These are phyloP conservation scores for Nannochloropsis salina DNA, from an alignment of 108 stramenopile genomes.

Conservation along the genomic window DNA sequence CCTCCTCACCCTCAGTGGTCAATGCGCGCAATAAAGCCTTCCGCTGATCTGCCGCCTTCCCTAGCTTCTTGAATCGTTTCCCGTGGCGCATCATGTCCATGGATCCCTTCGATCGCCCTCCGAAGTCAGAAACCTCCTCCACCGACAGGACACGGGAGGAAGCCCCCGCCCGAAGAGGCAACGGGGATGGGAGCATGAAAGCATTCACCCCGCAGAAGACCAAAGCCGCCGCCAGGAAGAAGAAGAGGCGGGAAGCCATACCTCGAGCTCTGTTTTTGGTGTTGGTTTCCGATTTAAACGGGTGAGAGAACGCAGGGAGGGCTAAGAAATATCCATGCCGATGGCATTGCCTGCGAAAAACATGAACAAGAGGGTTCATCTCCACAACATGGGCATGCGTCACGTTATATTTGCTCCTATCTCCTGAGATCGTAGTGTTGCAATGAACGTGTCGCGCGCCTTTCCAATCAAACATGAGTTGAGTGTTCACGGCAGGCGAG, in stretches of 20 bases:
- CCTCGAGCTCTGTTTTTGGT: background rate
- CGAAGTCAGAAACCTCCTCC: background rate
- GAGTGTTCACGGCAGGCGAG: too few species aligned
- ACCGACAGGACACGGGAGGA: background rate
- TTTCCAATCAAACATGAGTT: too few species aligned
- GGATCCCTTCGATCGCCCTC: background rate
- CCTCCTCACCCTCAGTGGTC: conserved; percentile 69
- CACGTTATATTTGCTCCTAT: too few species aligned
- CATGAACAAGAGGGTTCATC: too few species aligned
- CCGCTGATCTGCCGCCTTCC: conserved; percentile 89
- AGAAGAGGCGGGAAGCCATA: background rate
- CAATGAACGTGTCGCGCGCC: too few species aligned
- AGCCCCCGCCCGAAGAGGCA: background rate
- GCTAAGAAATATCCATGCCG: background rate
- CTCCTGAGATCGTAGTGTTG: too few species aligned
- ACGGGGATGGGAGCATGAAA: background rate
- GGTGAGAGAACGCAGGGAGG: background rate
- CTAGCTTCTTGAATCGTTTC: conserved; percentile 63
- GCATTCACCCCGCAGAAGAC: background rate
- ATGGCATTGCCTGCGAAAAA: too few species aligned
- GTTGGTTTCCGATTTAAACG: background rate
- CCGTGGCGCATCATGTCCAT: conserved; percentile 49
- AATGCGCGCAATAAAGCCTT: conserved; percentile 89
- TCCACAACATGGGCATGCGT: too few species aligned
- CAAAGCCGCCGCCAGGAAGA: conserved; percentile 3